phyloP scores from a whole-genome alignment of 768 basidiomycete genomes.

The Hydnomerulius pinastri region DNA sequence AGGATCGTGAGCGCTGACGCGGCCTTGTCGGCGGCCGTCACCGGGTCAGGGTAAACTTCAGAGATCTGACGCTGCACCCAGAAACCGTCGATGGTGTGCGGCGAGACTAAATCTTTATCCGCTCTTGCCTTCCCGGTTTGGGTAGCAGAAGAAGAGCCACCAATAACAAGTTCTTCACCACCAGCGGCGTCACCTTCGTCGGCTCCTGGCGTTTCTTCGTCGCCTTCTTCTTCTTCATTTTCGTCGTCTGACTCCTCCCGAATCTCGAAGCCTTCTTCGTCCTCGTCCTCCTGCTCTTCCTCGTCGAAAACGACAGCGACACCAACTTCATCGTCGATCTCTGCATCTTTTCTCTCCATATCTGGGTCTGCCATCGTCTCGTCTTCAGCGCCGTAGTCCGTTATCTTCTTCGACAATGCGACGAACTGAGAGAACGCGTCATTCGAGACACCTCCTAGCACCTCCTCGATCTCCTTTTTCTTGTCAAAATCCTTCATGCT shows the following conservation, averaged over 20 bases:
- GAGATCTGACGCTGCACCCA: slow-evolving; percentile 97
- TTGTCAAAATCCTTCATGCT: slow-evolving; percentile 94
- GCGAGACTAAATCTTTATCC: slow-evolving; percentile 81
- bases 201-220: slow-evolving; percentile 43
- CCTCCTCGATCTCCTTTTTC: slow-evolving; percentile 87
- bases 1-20: slow-evolving; percentile 81
- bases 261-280: slow-evolving; percentile 87
- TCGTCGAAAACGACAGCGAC: slow-evolving; percentile 98
- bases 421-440: slow-evolving; percentile 85
- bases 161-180: slow-evolving; percentile 78
- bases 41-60: slow-evolving; percentile 89
- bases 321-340: slow-evolving; percentile 95
- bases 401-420: slow-evolving; percentile 88
- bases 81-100: slow-evolving; percentile 93
- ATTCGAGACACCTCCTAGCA: slow-evolving; percentile 62
- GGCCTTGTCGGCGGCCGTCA: slow-evolving; percentile 92
- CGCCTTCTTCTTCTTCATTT: slow-evolving; percentile 58
- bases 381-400: slow-evolving; percentile 91
- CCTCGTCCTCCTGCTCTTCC: slow-evolving; percentile 93
- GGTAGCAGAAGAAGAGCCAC: slow-evolving; percentile 57
- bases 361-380: slow-evolving; percentile 78
- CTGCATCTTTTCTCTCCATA: slow-evolving; percentile 77
- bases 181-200: slow-evolving; percentile 48
- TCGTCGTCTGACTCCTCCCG: slow-evolving; percentile 80
- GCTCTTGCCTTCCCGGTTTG: slow-evolving; percentile 49